phyloP scores from a whole-genome alignment of 1,284 basidiomycete species.

The Quambalaria eucalypti region DNA sequence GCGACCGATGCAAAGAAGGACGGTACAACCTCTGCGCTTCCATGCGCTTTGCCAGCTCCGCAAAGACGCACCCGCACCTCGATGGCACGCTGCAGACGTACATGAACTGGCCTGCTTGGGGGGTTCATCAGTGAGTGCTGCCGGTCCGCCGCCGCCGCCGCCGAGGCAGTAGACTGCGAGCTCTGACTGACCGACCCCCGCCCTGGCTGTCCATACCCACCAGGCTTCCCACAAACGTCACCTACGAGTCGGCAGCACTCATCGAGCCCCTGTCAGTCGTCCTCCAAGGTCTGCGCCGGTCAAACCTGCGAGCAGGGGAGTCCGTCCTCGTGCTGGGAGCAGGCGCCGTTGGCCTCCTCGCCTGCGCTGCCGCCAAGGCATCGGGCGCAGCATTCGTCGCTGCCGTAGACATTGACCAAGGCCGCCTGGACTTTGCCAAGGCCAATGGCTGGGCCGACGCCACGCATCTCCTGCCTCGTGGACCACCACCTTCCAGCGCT shows the following conservation, averaged over 20 bases:
- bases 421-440: constrained; percentile 20
- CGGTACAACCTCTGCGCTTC: constrained; percentile 84
- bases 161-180: neutral
- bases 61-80: constrained; percentile 83
- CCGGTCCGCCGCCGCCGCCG: constrained; percentile 16
- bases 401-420: constrained; percentile 26
- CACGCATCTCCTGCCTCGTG: constrained; percentile 59
- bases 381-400: constrained; percentile 32
- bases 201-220: neutral
- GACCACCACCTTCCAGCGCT: constrained; percentile 53
- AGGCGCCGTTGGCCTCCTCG: constrained; percentile 82
- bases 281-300: constrained; percentile 69
- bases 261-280: constrained; percentile 85
- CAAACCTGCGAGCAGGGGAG: constrained; percentile 57
- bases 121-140: constrained; percentile 67
- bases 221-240: constrained; percentile 67
- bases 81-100: constrained; percentile 80
- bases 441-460: constrained; percentile 61
- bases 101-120: constrained; percentile 77
- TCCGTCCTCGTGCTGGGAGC: constrained; percentile 79
- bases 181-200: constrained; percentile 9
- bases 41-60: constrained; percentile 77
- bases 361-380: constrained; percentile 52
- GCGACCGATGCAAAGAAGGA: constrained; percentile 54
- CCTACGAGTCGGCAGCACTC: constrained; percentile 70